These are phyloP conservation scores for Diaporthe sp. DNA, from an alignment of 2,329 filamentous ascomycete genomes.

Conservation along the genomic window DNA sequence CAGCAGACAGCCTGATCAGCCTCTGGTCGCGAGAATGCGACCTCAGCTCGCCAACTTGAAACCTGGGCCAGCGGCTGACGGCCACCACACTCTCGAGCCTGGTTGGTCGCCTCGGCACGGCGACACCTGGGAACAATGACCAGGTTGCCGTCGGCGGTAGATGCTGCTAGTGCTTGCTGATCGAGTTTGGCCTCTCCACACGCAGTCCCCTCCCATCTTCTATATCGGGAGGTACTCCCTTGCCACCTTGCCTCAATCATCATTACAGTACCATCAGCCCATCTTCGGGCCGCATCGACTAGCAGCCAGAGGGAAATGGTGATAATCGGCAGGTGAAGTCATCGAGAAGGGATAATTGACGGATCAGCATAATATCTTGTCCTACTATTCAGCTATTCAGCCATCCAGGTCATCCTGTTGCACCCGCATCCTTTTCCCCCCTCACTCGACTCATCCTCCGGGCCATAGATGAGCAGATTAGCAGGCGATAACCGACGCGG, in stretches of 20 bases:
- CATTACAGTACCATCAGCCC: neutral
- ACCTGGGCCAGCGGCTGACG: slow-evolving; percentile 29
- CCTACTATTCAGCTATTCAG: slow-evolving; percentile 24
- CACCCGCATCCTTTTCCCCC: neutral
- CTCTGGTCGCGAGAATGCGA: slow-evolving; percentile 17
- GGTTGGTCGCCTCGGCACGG: slow-evolving; percentile 15
- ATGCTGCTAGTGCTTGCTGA: slow-evolving; percentile 3
- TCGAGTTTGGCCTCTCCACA: neutral
- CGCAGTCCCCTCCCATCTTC: neutral
- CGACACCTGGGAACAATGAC: neutral
- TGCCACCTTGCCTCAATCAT: neutral
- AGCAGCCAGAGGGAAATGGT: slow-evolving; percentile 22
- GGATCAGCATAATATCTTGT: slow-evolving; percentile 11
- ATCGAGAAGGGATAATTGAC: neutral
- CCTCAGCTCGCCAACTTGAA: slow-evolving; percentile 36
- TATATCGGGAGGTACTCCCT: slow-evolving; percentile 6
- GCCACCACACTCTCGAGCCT: slow-evolving; percentile 9
- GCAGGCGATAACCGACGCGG: slow-evolving; percentile 24
- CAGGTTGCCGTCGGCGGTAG: neutral
- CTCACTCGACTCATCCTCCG: slow-evolving; percentile 1
- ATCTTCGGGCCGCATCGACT: slow-evolving; percentile 29
- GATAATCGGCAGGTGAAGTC: slow-evolving; percentile 25
- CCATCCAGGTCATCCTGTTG: slow-evolving; percentile 3
- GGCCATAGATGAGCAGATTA: neutral
- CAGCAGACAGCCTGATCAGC: slow-evolving; percentile 15